Evolutionary conservation across 495 filamentous ascomycete species (phyloP), one percentile per base, ranked within the genome.

Genomic region (Trichoderma asperelloides): DNA sequence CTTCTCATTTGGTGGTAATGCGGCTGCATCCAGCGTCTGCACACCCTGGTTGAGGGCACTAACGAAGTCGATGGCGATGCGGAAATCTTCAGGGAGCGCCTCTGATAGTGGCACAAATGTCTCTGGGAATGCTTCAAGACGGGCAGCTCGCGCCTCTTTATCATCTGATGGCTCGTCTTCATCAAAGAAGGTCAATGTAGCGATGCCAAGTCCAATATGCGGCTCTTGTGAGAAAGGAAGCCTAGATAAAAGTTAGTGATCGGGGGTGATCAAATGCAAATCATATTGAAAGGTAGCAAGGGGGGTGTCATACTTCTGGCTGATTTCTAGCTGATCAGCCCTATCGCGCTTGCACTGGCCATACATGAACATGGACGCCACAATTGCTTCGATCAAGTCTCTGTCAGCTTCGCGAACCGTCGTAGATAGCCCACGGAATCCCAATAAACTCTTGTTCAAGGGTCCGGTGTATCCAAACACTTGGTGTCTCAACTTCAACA

Each of bases 381-480:
- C 75, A 37, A 90, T 82, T 68, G 91, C 88, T 77, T 99, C 96
- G 40, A 93, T 78, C 49, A 97, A 77, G 74, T 94, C 94, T 65
- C 95, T 85, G 67, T 95, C 79, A 47, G 86, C 85, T 65, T 86
- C 81, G 23, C 93, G 91, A 40, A 97, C 87, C 67, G 90, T 87
- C 9, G 87, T 87, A 47, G 90, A 88, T 68, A 97, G 81, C 0
- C 92, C 92, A 68, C 92, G 91, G 79, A 92, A 98, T 37, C 88
- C 89, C 13, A 98, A 82, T 55, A 98, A 82, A 71, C 95, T 91
- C 73, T 93, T 88, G 80, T 91, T 97, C 1, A 99, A 82, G 0
- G 95, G 95, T 1, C 95, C 95, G 28, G 95, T 97, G 77, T 96
- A 99, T 28, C 96, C 93, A 71, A 93, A 93, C 7, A 83, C 79